Base-by-base conservation (phyloP, 2,329 filamentous ascomycete species). In the Leptographium galeiforme region DNA sequence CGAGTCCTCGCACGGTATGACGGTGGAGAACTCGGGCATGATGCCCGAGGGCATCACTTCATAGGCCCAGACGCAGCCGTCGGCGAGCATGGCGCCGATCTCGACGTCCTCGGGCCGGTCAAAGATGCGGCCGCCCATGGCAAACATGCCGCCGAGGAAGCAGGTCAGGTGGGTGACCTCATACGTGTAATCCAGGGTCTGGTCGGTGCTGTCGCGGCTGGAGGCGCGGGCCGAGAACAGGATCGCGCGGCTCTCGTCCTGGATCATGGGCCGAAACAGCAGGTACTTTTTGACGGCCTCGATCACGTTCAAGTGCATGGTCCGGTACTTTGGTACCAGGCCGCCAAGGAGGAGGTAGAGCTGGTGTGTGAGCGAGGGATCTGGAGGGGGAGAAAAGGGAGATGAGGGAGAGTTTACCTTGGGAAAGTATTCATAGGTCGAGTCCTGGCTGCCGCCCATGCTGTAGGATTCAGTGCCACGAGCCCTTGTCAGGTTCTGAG, bases 301-400 rank as follows among this genome's bases (percentile, higher is more conserved):
- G 34, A 84, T 77, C 5, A 81, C 77, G 54, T 78, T 78, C 55
- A 84, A 74, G 63, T 94, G 89, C 68, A 95, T 77, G 19, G 75
- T 76, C 56, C 76, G 73, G 66, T 94, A 94, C 63, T 89, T 86
- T 34, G 75, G 69, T 57, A 84, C 79, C 1, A 82, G 73, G 1
- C 89, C 89, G 54, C 87, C 87, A 2, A 95, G 77, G 6, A 95
- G 76, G 13, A 93, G 69, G 62, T 84, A 85, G 70, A 90, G 72
- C 63, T 81, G 52, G 18, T 14, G n/a, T 38, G 7, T 46, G 11
- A 33, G 44, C n/a, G 7, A 40, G 8, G 18, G 40, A 11, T 30
- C 4, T 18, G 8, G 4, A 2, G 1, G n/a, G 11, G 32, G 8
- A 51, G 14, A 16, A 44, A 19, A 33, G n/a, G 33, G 30, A 52